Conservation (phyloP, 2,329 filamentous ascomycete species). For the Sporothrix sp. region DNA sequence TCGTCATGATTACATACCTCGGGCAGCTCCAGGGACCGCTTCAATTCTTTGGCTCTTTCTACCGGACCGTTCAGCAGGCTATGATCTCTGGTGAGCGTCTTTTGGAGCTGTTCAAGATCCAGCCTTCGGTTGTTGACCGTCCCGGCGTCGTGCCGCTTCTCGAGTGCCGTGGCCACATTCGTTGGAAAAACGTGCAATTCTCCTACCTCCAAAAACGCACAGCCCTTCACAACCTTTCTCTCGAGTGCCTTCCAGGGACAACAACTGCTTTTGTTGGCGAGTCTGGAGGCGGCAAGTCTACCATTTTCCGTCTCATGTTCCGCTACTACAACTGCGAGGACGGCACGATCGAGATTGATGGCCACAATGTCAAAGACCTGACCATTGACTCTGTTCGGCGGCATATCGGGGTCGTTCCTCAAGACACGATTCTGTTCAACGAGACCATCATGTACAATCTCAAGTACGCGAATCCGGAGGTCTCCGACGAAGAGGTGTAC, state of each 20-base stretch:
- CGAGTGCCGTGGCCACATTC: slow-evolving; percentile 69
- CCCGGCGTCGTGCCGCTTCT: slow-evolving; percentile 53
- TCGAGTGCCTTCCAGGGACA: slow-evolving; percentile 78
- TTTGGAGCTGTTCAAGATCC: slow-evolving; percentile 91
- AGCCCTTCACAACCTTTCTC: slow-evolving; percentile 72
- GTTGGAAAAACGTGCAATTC: slow-evolving; percentile 83
- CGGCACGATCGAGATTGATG: slow-evolving; percentile 77
- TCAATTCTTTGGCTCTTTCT: slow-evolving; percentile 90
- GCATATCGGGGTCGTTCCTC: slow-evolving; percentile 91
- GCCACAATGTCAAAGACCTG: slow-evolving; percentile 69
- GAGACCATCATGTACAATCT: slow-evolving; percentile 47
- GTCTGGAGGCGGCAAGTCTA: slow-evolving; percentile 94
- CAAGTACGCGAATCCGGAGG: slow-evolving; percentile 40
- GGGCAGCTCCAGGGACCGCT: slow-evolving; percentile 70
- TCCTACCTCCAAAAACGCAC: slow-evolving; percentile 80
- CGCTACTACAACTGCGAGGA: slow-evolving; percentile 84
- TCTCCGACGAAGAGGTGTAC: slow-evolving; percentile 39
- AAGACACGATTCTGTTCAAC: slow-evolving; percentile 69
- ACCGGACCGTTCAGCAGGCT: slow-evolving; percentile 87
- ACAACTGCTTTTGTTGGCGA: slow-evolving; percentile 95
- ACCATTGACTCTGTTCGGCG: slow-evolving; percentile 89
- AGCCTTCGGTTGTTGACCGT: slow-evolving; percentile 78
- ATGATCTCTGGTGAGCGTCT: slow-evolving; percentile 97
- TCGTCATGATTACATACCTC: slow-evolving; percentile 65
- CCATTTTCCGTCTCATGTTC: slow-evolving; percentile 89